phyloP scores from a whole-genome alignment of 225 moss, liverwort and hornwort genomes.

The Pleurozium schreberi region DNA sequence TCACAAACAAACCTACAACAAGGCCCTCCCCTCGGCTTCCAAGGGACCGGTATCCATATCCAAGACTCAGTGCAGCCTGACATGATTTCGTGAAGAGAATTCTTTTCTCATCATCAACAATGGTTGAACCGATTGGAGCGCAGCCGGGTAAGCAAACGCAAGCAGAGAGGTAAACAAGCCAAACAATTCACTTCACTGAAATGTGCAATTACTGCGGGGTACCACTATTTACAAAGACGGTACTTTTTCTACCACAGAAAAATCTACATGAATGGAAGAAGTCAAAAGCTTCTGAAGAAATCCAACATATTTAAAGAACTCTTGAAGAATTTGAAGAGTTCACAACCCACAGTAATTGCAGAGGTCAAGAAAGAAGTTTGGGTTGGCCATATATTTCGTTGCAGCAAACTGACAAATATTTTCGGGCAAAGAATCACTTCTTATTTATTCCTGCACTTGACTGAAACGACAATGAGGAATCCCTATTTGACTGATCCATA shows the following conservation, averaged over 20 bases:
- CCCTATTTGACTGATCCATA: not conserved
- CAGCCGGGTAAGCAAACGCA: not conserved
- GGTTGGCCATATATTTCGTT: not conserved
- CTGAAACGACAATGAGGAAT: not conserved
- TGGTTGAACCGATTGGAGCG: not conserved
- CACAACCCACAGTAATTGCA: not conserved
- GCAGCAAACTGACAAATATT: not conserved
- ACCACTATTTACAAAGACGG: not conserved
- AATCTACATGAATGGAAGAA: not conserved
- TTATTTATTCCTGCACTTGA: not conserved
- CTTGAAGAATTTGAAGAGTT: not conserved
- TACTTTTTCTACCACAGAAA: not conserved
- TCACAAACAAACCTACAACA: not conserved
- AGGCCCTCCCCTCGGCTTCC: constrained; percentile 18
- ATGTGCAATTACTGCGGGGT: not conserved
- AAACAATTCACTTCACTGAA: not conserved
- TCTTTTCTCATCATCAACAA: not conserved
- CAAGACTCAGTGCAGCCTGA: constrained; percentile 2
- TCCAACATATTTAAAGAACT: not conserved
- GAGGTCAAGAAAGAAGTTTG: not conserved
- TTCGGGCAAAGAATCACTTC: not conserved
- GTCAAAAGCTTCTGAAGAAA: not conserved
- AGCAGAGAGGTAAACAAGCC: not conserved
- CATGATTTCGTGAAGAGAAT: not conserved
- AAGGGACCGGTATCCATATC: constrained; percentile 15